Evolutionary conservation across 2,329 filamentous ascomycete genomes (phyloP).

Genomic region (Pestalotiopsis sp.): DNA sequence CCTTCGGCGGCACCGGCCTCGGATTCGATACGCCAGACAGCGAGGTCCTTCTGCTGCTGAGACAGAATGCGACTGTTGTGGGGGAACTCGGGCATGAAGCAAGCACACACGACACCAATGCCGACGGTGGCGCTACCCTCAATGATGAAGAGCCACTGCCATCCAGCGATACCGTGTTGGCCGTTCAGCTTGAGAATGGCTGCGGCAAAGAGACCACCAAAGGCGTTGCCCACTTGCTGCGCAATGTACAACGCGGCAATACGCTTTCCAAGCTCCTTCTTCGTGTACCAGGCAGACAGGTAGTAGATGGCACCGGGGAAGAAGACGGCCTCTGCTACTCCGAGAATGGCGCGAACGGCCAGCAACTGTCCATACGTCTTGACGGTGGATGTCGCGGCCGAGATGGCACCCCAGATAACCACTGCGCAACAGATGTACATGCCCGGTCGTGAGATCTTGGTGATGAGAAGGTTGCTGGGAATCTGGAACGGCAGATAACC

Average conservation of each 20-base stretch:
- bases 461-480: constrained; percentile 38
- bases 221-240: constrained; percentile 34
- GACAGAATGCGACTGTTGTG: constrained; percentile 18
- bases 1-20: constrained; percentile 16
- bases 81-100: constrained; percentile 24
- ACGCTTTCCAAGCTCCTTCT: constrained; percentile 36
- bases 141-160: constrained; percentile 30
- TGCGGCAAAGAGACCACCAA: constrained; percentile 38
- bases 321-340: constrained; percentile 58
- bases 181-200: constrained; percentile 31
- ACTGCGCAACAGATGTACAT: constrained; percentile 54
- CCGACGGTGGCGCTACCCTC: constrained; percentile 23
- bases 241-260: constrained; percentile 36
- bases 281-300: constrained; percentile 43
- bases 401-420: constrained; percentile 52
- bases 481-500: constrained; percentile 41
- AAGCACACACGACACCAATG: constrained; percentile 19
- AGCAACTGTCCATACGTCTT: constrained; percentile 48
- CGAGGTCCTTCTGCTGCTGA: constrained; percentile 12
- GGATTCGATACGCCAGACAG: constrained; percentile 19
- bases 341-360: constrained; percentile 50
- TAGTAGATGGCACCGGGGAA: constrained; percentile 48
- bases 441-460: constrained; percentile 42
- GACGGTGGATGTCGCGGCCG: constrained; percentile 49
- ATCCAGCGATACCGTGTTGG: constrained; percentile 24